Evolutionary conservation across 148 eudicot genomes (phyloP).

Genomic region (Tetragonia tetragonoides): DNA sequence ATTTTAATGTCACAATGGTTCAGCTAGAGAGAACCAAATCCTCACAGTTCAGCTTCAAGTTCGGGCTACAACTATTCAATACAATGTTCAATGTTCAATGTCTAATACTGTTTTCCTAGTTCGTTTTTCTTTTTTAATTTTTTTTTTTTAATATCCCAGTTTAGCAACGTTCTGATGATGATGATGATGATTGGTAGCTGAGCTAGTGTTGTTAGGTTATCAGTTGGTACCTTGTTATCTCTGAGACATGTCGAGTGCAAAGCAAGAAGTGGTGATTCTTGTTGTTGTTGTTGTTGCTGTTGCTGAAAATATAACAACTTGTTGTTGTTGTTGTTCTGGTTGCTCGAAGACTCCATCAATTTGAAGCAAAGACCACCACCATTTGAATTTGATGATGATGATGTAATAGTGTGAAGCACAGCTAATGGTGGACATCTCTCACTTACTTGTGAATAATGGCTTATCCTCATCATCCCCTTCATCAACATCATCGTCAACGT

Average conservation of each 20-base stretch:
- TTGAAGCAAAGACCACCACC: conserved; percentile 60
- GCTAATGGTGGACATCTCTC: conserved; percentile 96
- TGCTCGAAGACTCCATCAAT: conserved; percentile 57
- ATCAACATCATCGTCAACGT: conserved; percentile 34
- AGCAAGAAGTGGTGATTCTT: conserved; percentile 51
- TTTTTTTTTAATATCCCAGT: not conserved
- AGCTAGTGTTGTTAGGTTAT: conserved; percentile 4
- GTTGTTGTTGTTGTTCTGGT: not conserved
- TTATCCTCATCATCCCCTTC: conserved; percentile 63
- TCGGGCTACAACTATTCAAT: not conserved
- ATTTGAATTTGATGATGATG: conserved; percentile 17
- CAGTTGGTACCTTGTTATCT: conserved; percentile 83
- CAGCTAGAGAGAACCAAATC: too few relatives aligned
- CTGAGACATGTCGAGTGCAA: conserved; percentile 87
- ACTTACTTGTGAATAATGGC: conserved; percentile 60
- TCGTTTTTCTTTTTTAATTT: not conserved
- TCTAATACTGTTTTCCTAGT: not conserved
- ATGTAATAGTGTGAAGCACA: conserved; percentile 62
- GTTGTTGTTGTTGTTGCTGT: conserved; percentile 41
- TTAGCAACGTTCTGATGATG: not conserved
- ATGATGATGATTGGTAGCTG: not conserved
- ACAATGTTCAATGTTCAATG: too few relatives aligned
- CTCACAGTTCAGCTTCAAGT: not conserved
- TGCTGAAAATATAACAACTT: conserved; percentile 14
- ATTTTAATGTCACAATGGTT: too few relatives aligned